Evolutionary conservation across 257 asterid species (phyloP).

Genomic region (Scutellaria baicalensis): DNA sequence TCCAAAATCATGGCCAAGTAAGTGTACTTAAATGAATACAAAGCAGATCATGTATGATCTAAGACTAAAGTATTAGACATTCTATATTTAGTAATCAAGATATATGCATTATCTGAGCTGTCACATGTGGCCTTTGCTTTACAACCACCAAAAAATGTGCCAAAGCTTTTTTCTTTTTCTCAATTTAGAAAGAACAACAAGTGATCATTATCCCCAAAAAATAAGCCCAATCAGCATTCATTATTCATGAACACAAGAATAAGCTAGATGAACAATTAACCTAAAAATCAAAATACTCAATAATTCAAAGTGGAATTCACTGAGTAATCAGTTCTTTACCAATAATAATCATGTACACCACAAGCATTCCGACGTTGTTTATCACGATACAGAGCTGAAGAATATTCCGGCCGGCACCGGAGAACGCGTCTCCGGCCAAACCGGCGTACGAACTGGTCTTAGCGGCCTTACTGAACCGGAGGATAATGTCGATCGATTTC

Average conservation of each 20-base stretch:
- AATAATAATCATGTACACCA: conserved; percentile 81
- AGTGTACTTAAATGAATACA: not conserved
- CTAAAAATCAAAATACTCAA: not conserved
- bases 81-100: conserved; percentile 7
- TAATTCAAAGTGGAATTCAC: not conserved
- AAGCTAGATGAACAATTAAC: not conserved
- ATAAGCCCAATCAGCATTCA: not conserved
- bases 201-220: not conserved
- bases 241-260: no score
- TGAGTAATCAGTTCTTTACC: conserved; percentile 29
- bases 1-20: not conserved
- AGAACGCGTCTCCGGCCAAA: conserved; percentile 60
- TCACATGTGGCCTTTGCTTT: conserved; percentile 18
- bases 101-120: conserved; percentile 17
- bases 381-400: conserved; percentile 66
- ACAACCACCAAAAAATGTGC: not conserved
- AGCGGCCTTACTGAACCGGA: conserved; percentile 63
- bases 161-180: not conserved
- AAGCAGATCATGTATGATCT: not conserved
- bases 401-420: conserved; percentile 51
- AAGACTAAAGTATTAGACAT: not conserved
- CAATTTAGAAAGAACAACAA: not conserved
- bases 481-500: conserved; percentile 65
- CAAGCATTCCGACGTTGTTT: conserved; percentile 68
- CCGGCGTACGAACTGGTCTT: conserved; percentile 65